Percentiles rank a stretch among this genome's conserved stretches.
Evolutionary conservation across 192 early-diverging fungal species (phyloP).

Genomic region (Martensiomyces pterosporus): DNA sequence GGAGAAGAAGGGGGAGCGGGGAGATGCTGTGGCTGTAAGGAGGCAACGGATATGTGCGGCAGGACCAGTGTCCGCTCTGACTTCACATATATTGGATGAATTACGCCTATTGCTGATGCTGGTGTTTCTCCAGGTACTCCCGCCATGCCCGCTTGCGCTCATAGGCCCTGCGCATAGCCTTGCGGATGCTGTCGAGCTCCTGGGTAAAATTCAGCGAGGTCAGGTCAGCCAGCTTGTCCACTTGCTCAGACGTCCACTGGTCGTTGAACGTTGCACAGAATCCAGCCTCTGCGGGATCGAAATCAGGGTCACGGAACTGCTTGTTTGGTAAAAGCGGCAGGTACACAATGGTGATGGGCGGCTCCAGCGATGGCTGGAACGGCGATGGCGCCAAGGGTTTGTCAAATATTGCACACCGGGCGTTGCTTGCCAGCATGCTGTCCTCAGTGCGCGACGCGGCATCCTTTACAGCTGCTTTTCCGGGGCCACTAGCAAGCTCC

Average conservation of each 20-base stretch:
- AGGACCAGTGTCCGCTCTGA: too few species aligned
- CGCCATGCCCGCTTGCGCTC: conserved; percentile 46
- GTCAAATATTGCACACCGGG: conserved; percentile 53
- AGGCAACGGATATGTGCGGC: too few species aligned
- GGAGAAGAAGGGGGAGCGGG: too few species aligned
- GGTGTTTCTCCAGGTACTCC: conserved; percentile 16
- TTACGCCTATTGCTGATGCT: too few species aligned
- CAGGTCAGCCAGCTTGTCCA: conserved; percentile 56
- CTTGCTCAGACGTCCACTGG: conserved; percentile 62
- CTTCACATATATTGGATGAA: too few species aligned
- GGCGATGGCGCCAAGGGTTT: conserved; percentile 30
- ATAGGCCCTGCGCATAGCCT: conserved; percentile 46
- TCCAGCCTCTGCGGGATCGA: conserved; percentile 61
- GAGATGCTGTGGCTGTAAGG: too few species aligned
- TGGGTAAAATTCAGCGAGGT: conserved; percentile 55
- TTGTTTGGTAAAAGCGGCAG: conserved; percentile 62
- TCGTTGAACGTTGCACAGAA: conserved; percentile 70
- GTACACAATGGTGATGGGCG: conserved; percentile 53
- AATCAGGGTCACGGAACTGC: conserved; percentile 51
- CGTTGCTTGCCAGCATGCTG: conserved; percentile 23
- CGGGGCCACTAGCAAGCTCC: conserved; percentile 8
- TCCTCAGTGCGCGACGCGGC: conserved; percentile 11
- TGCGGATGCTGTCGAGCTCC: conserved; percentile 51
- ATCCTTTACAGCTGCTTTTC: conserved; percentile 6
- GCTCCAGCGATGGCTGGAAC: conserved; percentile 1